phyloP scores from a whole-genome alignment of 2,329 filamentous ascomycete species.

The Claviceps digitariae region DNA sequence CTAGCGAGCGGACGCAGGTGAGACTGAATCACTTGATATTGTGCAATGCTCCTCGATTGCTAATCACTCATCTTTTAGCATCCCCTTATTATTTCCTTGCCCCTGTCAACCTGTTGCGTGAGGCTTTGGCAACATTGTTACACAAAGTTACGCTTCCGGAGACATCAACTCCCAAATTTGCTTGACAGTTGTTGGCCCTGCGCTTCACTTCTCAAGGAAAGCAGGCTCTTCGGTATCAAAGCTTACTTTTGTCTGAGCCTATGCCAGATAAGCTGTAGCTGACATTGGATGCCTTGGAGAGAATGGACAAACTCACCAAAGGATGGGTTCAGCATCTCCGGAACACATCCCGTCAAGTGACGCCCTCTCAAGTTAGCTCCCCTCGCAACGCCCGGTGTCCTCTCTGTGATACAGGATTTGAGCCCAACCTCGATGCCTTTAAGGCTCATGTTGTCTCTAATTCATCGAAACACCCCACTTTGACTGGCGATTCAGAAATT shows the following conservation, averaged over 20 bases:
- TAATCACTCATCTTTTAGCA: background rate
- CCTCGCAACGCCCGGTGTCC: slow-evolving; percentile 10
- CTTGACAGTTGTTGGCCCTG: background rate
- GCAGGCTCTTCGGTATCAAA: background rate
- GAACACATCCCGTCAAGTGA: slow-evolving; percentile 11
- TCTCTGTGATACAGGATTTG: slow-evolving; percentile 13
- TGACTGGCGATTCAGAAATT: slow-evolving; percentile 13
- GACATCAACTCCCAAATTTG: background rate
- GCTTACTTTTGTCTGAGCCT: background rate
- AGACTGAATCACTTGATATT: background rate
- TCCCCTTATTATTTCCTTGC: background rate
- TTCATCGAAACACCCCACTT: slow-evolving; percentile 8
- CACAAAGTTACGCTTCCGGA: background rate
- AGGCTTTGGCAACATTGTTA: background rate
- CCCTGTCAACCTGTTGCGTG: background rate
- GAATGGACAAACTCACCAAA: slow-evolving; percentile 8
- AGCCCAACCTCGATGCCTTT: slow-evolving; percentile 14
- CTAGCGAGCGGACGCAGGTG: background rate
- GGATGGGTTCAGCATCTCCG: slow-evolving; percentile 14
- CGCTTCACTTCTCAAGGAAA: background rate
- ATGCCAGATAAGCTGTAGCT: background rate
- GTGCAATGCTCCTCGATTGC: background rate
- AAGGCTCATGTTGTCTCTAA: slow-evolving; percentile 12
- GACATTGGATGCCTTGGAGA: background rate
- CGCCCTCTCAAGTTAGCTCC: too few relatives aligned